These are phyloP conservation scores for Aspergillus saccharolyticus DNA, from an alignment of 495 filamentous ascomycete genomes.

Conservation along the genomic window DNA sequence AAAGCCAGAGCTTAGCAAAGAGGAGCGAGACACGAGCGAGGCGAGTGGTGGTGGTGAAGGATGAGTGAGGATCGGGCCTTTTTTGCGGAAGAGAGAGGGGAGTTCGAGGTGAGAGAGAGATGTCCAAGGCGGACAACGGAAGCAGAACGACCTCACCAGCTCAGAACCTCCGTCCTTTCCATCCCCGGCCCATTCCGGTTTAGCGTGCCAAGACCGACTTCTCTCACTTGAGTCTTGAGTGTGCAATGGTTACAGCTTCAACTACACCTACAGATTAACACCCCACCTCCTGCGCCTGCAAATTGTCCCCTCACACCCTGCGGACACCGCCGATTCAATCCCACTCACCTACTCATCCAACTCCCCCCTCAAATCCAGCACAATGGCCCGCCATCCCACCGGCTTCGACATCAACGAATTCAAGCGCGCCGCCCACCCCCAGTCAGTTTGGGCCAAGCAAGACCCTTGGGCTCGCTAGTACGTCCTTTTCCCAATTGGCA, in stretches of 20 bases:
- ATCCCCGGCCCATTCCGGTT: slow-evolving; percentile 21
- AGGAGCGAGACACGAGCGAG: background rate
- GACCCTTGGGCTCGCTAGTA: slow-evolving; percentile 88
- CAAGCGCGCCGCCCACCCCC: slow-evolving; percentile 57
- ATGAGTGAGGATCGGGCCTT: too few species aligned
- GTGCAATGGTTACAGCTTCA: slow-evolving; percentile 14
- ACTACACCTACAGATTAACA: slow-evolving; percentile 12
- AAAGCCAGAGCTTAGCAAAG: too few species aligned
- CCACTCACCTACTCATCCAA: too few species aligned
- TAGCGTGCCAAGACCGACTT: slow-evolving; percentile 28
- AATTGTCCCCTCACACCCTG: slow-evolving; percentile 13
- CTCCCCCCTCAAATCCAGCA: slow-evolving; percentile 11
- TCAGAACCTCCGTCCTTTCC: too few species aligned
- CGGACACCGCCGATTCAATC: slow-evolving; percentile 9
- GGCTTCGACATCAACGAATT: slow-evolving; percentile 77
- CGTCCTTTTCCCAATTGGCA: slow-evolving; percentile 16
- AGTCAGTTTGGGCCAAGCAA: slow-evolving; percentile 51
- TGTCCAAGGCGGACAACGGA: background rate
- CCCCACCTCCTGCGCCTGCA: background rate
- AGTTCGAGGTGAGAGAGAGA: background rate
- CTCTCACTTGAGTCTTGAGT: slow-evolving; percentile 2
- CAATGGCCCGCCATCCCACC: slow-evolving; percentile 65
- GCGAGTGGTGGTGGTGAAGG: background rate
- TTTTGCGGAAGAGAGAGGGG: too few species aligned
- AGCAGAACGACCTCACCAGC: too few species aligned